Conservation (phyloP, 129 eudicot genomes). For the Centrapalus pauciflorus region DNA sequence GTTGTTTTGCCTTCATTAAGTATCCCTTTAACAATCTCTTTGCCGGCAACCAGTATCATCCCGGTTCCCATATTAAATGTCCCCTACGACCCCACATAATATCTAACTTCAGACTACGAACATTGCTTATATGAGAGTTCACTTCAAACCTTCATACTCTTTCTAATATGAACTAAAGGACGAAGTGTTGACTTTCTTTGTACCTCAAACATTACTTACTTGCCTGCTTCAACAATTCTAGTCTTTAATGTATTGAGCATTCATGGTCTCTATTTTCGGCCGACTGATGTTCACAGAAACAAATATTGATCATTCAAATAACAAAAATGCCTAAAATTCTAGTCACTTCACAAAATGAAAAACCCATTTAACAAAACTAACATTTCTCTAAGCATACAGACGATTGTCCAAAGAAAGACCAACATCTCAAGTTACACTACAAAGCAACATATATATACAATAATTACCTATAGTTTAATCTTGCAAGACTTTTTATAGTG, state of each 20-base stretch:
- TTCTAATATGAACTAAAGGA: no score
- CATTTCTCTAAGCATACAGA: not conserved
- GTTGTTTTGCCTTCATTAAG: constrained; percentile 36
- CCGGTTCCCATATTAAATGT: constrained; percentile 79
- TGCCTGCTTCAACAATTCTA: no score
- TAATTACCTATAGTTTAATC: constrained; percentile 4
- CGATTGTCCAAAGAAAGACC: constrained; percentile 8
- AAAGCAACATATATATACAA: constrained; percentile 9
- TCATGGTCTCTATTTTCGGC: no score
- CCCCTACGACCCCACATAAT: constrained; percentile 58
- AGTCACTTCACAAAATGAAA: not conserved
- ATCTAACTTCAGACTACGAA: no score
- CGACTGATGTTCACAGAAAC: no score
- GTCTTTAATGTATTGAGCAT: no score
- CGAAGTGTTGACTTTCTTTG: not conserved
- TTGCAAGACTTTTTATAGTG: constrained; percentile 59
- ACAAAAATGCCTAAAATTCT: not conserved
- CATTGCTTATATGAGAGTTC: no score
- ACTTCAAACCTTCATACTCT: no score
- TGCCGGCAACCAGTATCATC: constrained; percentile 59
- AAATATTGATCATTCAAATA: no score
- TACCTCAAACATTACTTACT: no score
- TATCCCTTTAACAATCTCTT: constrained; percentile 49
- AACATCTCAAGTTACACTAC: constrained; percentile 14
- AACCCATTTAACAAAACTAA: not conserved